Percentiles rank a stretch among this genome's conserved stretches.
Conservation (phyloP, 768 basidiomycete genomes). For the Phylloporus sp. region DNA sequence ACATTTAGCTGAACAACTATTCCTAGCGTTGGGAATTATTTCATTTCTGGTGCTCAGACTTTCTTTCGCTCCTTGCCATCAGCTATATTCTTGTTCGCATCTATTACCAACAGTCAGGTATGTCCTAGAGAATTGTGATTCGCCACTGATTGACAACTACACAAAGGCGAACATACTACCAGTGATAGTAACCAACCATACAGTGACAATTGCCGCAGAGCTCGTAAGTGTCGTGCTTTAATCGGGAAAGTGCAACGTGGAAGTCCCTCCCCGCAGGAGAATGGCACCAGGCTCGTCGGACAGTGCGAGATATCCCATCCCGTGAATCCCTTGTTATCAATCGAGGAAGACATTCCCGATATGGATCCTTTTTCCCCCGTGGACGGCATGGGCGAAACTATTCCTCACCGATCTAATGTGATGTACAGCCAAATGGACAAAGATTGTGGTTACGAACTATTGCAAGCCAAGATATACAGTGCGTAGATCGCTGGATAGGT, state of each 20-base stretch:
- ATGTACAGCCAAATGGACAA: slow-evolving; percentile 58
- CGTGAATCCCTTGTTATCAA: slow-evolving; percentile 33
- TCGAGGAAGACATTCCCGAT: slow-evolving; percentile 26
- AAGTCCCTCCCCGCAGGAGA: slow-evolving; percentile 43
- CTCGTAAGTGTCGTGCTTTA: slow-evolving; percentile 50
- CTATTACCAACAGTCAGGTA: slow-evolving; percentile 76
- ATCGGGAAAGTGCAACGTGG: slow-evolving; percentile 40
- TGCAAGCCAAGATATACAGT: slow-evolving; percentile 63
- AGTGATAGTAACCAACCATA: slow-evolving; percentile 89
- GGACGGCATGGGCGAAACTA: slow-evolving; percentile 50
- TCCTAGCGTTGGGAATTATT: slow-evolving; percentile 80
- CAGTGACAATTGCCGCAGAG: slow-evolving; percentile 92
- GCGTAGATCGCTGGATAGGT: slow-evolving; percentile 30
- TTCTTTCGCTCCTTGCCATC: slow-evolving; percentile 92
- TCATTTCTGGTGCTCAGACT: slow-evolving; percentile 80
- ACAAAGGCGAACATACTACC: slow-evolving; percentile 75
- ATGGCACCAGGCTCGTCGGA: slow-evolving; percentile 75
- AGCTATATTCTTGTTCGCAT: slow-evolving; percentile 90
- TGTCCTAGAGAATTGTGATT: slow-evolving; percentile 14
- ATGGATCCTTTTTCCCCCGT: slow-evolving; percentile 42
- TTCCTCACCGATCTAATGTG: slow-evolving; percentile 51
- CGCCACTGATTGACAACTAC: slow-evolving; percentile 12
- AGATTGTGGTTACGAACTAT: slow-evolving; percentile 43
- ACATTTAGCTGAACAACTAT: not conserved
- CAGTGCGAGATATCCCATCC: slow-evolving; percentile 96